A percentile compares a stretch with the other conserved stretches of the same genome.
Conservation (phyloP, 192 early-diverging fungal genomes). For the Paraglomus brasilianum region DNA sequence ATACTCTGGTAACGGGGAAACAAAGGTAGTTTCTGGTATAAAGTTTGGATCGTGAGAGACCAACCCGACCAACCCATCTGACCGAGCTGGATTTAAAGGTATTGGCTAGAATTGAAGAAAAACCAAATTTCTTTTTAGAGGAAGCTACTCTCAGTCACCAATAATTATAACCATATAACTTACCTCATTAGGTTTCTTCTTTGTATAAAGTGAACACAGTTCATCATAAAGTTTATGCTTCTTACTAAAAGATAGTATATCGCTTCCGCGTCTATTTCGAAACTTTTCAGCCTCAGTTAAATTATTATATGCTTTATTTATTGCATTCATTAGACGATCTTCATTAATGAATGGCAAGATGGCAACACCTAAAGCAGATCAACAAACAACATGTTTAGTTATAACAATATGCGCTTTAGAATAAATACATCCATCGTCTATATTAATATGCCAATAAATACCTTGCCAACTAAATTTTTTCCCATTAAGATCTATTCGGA, state of each 20-base stretch:
- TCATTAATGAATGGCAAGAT: conserved; percentile 96
- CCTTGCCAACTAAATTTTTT: conserved; percentile 94
- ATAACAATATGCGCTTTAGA: conserved; percentile 2
- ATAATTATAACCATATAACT: conserved; percentile 27
- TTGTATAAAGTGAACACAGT: conserved; percentile 52
- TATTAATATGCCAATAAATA: conserved; percentile 23
- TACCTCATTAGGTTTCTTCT: conserved; percentile 40
- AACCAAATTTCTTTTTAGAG: background rate
- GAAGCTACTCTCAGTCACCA: conserved; percentile 21
- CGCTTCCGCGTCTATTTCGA: conserved; percentile 71
- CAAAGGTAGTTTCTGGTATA: conserved; percentile 54
- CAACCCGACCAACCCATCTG: conserved; percentile 55
- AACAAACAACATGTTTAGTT: background rate
- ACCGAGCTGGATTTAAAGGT: conserved; percentile 46
- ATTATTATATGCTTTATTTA: conserved; percentile 61
- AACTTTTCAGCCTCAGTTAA: conserved; percentile 69
- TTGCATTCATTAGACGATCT: conserved; percentile 69
- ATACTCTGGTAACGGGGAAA: conserved; percentile 47
- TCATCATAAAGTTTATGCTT: conserved; percentile 62
- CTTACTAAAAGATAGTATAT: conserved; percentile 58
- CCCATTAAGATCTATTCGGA: conserved; percentile 91
- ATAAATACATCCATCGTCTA: background rate
- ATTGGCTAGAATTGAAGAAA: conserved; percentile 30
- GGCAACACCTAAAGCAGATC: conserved; percentile 65
- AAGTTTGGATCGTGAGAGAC: conserved; percentile 55